Evolutionary conservation across 805 yeast genomes (phyloP), one percentile per base, ranked within the genome.

Genomic region (Candida michaelii): DNA sequence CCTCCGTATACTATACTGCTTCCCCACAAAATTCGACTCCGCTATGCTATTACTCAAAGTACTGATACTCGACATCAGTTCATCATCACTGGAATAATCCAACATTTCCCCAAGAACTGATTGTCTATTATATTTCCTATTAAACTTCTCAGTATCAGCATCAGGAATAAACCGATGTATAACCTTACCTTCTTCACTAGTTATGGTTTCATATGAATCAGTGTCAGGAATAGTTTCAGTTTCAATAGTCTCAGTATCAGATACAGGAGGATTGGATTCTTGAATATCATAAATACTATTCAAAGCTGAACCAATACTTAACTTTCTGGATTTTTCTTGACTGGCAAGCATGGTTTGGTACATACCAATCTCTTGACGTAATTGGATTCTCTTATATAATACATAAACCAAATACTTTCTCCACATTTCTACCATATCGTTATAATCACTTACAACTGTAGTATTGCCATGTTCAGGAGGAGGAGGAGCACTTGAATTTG

Each of bases 81-180:
- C 27, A 25, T 48, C 46, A 30, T 47, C 52, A 2, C 53, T 50
- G 7, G 73, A 67, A 48, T 70, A 68, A 40, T 69, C 74, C 42
- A 70, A 56, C 76, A 70, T 69, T 9, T 70, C 74, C 24, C 73
- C 71, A 47, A 70, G 54, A 52, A 70, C 62, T 9, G 73, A 67
- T 41, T 66, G 60, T 40, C 76, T 60, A 43, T 70, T 65, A 44
- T 44, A 56, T 30, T 47, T 50, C 36, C 46, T 54, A 48, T 52
- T 46, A 47, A 69, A 61, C 39, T 55, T 60, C 38, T 58, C 61
- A 12, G 45, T 17, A 18, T 45, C 27, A 5, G 43, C 25, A 35
- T 49, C 52, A 11, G 49, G 44, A 14, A 39, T 19, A 16, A 36
- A 37, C 8, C 40, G 19, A 19, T 23, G 39, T 4, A 45, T 42